Evolutionary conservation across 331 rosid genomes (phyloP), one percentile per base, ranked within the genome.

Genomic region (Malus hybrid): DNA sequence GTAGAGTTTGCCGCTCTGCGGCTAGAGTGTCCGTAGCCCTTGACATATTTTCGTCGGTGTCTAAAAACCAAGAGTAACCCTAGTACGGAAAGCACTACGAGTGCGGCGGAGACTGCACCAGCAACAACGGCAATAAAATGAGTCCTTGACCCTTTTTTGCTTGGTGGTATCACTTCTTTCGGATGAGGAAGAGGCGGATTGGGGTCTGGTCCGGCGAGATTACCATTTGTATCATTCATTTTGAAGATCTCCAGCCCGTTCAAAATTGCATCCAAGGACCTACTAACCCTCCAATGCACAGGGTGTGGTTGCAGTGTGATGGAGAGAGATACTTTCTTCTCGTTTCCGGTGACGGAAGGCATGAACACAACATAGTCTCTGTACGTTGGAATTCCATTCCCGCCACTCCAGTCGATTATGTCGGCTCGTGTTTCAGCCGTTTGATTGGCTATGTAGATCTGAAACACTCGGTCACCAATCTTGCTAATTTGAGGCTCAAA

Each of bases 181-280:
- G 57, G 57, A 52, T 0, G 9, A 1, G 63, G 63, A 10, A 0
- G 78, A 18, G 65, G 39, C 32, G 80, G 82, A 7, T 85, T 74
- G 2, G 92, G 97, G 70, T 87, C 89, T 1, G 57, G 76, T 10
- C 90, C 87, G 3, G 83, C 93, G 2, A 89, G 89, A 64, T 39
- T 89, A 0, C 71, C 36, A 1, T 0, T 61, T 1, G 52, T 0
- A 1, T 70, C 67, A 9, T 82, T 91, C 36, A 86, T 27, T 70
- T 87, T 91, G 79, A 89, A 85, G 10, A 89, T 80, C 44, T 91
- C 97, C 0, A 84, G 57, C 3, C 97, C 95, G 12, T 84, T 91
- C 59, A 91, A 68, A 22, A 86, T 64, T 0, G 85, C 80, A 36
- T 87, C 46, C 12, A 10, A 2, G 13, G 29, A 22, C 22, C 22